Conservation (phyloP, 176 grass and related monocot genomes). For the Aegilops longissima region DNA sequence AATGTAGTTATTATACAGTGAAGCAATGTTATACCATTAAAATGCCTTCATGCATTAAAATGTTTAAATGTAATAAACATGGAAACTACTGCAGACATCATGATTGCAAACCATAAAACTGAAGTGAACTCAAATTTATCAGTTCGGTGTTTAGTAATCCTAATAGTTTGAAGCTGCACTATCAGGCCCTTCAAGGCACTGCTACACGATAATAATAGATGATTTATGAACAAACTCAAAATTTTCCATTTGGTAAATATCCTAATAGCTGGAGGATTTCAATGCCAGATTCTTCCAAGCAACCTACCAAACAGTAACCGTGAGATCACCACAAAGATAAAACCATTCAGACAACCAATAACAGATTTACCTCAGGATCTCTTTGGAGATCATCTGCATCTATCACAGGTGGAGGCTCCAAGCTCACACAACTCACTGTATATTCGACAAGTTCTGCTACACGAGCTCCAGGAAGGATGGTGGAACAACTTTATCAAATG, state of each 20-base stretch:
- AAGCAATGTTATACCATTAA: neutral
- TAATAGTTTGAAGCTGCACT: slow-evolving; percentile 21
- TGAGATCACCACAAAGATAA: neutral
- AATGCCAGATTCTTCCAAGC: neutral
- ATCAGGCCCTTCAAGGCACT: slow-evolving; percentile 14
- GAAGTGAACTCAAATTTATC: neutral
- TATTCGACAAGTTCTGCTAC: slow-evolving; percentile 79
- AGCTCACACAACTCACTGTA: slow-evolving; percentile 78
- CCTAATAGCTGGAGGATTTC: neutral
- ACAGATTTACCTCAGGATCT: slow-evolving; percentile 71
- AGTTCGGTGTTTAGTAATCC: neutral
- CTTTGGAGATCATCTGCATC: slow-evolving; percentile 88
- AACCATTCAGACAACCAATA: neutral
- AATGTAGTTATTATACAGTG: slow-evolving; percentile 16
- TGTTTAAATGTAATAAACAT: slow-evolving; percentile 10
- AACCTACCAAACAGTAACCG: neutral
- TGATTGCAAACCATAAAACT: neutral
- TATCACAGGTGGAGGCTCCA: slow-evolving; percentile 82
- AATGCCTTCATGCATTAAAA: neutral
- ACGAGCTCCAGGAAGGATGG: slow-evolving; percentile 88
- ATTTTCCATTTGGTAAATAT: neutral
- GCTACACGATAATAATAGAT: neutral
- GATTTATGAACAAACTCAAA: neutral
- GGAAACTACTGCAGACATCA: neutral
- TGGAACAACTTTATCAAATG: slow-evolving; percentile 79